Evolutionary conservation across 2,329 filamentous ascomycete genomes (phyloP).

Genomic region (Sordariomycetes sp.): DNA sequence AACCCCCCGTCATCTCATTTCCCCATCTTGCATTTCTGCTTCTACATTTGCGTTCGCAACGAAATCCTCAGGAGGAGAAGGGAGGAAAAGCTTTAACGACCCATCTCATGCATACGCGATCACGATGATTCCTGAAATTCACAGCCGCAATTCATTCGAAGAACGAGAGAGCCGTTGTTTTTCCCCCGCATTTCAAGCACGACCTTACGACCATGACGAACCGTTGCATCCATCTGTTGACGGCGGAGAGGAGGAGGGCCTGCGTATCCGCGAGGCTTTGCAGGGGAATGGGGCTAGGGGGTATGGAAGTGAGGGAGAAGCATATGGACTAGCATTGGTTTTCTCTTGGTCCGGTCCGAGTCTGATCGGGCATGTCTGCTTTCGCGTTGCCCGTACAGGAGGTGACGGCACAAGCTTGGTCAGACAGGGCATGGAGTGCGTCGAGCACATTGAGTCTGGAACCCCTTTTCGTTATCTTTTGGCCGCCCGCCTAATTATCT

Average conservation of each 20-base stretch:
- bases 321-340: not conserved
- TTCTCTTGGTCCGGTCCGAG: not conserved
- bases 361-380: not conserved
- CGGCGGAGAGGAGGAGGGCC: not conserved
- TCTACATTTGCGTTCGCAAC: not conserved
- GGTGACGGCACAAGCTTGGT: too few species aligned
- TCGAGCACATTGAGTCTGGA: not conserved
- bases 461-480: not conserved
- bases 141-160: constrained; percentile 1
- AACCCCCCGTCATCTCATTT: not conserved
- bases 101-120: constrained; percentile 9
- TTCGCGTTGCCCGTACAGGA: not conserved
- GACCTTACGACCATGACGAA: not conserved
- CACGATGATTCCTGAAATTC: constrained; percentile 1
- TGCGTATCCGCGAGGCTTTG: not conserved
- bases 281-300: not conserved
- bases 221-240: not conserved
- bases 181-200: not conserved
- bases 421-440: not conserved
- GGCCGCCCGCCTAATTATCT: not conserved
- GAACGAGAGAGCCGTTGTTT: not conserved
- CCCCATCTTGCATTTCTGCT: not conserved
- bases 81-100: not conserved
- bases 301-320: not conserved
- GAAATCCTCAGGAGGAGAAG: not conserved